Conservation (phyloP, 805 yeast species). For the Metschnikowia lunata region DNA sequence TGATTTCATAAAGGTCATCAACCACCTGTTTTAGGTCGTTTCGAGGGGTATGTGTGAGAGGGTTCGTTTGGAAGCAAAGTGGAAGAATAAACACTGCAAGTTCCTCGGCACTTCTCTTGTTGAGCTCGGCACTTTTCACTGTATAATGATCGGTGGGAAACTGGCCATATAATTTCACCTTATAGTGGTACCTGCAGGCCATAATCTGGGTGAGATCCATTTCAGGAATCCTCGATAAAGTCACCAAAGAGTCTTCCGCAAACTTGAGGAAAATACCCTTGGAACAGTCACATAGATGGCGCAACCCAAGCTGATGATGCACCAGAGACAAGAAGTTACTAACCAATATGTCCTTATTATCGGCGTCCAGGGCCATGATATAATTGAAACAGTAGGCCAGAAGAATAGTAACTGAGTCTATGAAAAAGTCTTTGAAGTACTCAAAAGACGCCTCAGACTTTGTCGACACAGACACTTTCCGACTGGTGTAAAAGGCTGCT, state of each 20-base stretch:
- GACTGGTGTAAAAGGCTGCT: conserved; percentile 34
- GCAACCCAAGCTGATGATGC: conserved; percentile 70
- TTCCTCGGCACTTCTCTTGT: conserved; percentile 25
- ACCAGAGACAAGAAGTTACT: conserved; percentile 45
- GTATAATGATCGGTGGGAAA: conserved; percentile 63
- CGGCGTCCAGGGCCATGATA: not conserved
- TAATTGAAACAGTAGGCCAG: conserved; percentile 32
- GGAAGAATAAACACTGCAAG: conserved; percentile 51
- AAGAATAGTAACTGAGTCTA: conserved; percentile 34
- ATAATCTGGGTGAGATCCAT: conserved; percentile 72
- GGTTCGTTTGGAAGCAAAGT: conserved; percentile 53
- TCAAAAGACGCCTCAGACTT: conserved; percentile 42
- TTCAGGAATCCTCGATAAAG: conserved; percentile 47
- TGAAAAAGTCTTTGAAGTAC: conserved; percentile 43
- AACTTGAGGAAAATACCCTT: conserved; percentile 59
- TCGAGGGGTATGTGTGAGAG: conserved; percentile 55
- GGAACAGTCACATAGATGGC: conserved; percentile 64
- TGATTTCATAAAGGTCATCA: conserved; percentile 64
- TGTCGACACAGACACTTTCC: conserved; percentile 38
- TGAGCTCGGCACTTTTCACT: conserved; percentile 25
- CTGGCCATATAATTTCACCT: conserved; percentile 53
- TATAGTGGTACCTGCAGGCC: conserved; percentile 71
- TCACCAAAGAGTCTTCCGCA: conserved; percentile 50
- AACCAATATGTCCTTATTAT: conserved; percentile 30
- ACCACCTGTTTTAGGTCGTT: conserved; percentile 68